Conservation (phyloP, 2,329 filamentous ascomycete species). For the Clonostachys rhizophaga region DNA sequence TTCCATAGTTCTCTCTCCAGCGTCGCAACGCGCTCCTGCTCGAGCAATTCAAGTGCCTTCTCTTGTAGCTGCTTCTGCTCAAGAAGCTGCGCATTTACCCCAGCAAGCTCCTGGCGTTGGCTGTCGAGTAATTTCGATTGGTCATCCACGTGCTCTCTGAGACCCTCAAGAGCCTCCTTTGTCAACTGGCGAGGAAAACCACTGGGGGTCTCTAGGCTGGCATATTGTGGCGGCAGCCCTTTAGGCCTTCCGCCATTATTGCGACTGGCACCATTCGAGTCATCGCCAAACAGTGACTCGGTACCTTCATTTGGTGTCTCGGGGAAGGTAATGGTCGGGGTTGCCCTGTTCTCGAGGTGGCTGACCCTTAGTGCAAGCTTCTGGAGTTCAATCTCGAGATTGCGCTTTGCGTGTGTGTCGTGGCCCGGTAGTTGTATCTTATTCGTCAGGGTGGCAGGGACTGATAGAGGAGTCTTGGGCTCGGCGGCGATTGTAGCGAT, state of each 20-base stretch:
- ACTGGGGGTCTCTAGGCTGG: slow-evolving; percentile 33
- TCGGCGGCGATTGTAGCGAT: slow-evolving; percentile 46
- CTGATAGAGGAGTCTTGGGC: slow-evolving; percentile 28
- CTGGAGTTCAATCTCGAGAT: slow-evolving; percentile 77
- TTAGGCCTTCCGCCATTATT: slow-evolving; percentile 34
- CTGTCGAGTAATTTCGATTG: slow-evolving; percentile 88
- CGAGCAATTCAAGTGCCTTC: slow-evolving; percentile 74
- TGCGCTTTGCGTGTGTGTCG: slow-evolving; percentile 69
- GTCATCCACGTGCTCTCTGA: slow-evolving; percentile 87
- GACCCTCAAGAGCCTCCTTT: slow-evolving; percentile 77
- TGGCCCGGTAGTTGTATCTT: slow-evolving; percentile 72
- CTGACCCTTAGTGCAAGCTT: slow-evolving; percentile 75
- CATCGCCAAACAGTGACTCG: slow-evolving; percentile 59
- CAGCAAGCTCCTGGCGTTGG: slow-evolving; percentile 80
- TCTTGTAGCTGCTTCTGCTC: slow-evolving; percentile 84
- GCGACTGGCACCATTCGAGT: slow-evolving; percentile 20
- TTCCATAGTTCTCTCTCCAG: slow-evolving; percentile 93
- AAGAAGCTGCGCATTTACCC: slow-evolving; percentile 79
- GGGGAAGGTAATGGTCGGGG: slow-evolving; percentile 59
- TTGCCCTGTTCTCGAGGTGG: slow-evolving; percentile 75
- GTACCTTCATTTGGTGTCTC: slow-evolving; percentile 76
- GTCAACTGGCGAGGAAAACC: slow-evolving; percentile 50
- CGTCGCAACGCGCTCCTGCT: slow-evolving; percentile 81
- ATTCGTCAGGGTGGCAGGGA: slow-evolving; percentile 33
- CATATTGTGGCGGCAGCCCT: slow-evolving; percentile 28